Evolutionary conservation across 108 stramenopile genomes (phyloP), one percentile per base, ranked within the genome.

Genomic region (Fragilariopsis cylindrus): DNA sequence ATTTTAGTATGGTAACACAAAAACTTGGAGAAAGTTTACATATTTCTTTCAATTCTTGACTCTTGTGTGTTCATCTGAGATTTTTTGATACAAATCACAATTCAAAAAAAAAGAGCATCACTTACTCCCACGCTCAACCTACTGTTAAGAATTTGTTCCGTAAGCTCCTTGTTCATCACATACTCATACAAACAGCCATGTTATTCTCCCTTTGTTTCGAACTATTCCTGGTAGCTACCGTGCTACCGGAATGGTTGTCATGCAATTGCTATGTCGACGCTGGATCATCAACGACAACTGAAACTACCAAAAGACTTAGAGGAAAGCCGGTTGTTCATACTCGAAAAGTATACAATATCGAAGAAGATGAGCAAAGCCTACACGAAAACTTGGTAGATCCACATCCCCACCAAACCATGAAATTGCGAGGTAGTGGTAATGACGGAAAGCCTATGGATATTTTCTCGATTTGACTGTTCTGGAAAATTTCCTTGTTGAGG

Each of bases 291-390:
- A 52, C 60, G n/a, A 74, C 44, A 56, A 46, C 9, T 13, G 44
- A 73, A 19, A 50, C 52, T 8, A 55, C 52, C 46, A 55, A 65
- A 54, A 55, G 50, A 15, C 43, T 74, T 8, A 52, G 73, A 42
- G 65, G 72, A 5, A 60, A 73, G 52, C 58, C 72, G 21, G 62
- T 48, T 4, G 47, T 63, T 39, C 58, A 68, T 48, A 49, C 72
- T 11, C 44, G 55, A 55, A 55, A 55, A 43, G 45, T 71, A 44
- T 58, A 55, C 57, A n/a, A 58, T 40, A 7, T 57, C 21, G 71
- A 65, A 39, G 7, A 65, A 9, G 44, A 50, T 3, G 46, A 68
- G n/a, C 7, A 50, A 39, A 18, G 39, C 44, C 12, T 4, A 65
- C 67, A 68, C 9, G n/a, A 68, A 7, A 15, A 52, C 18, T 49